phyloP scores from a whole-genome alignment of 495 filamentous ascomycete species.

The Hypoxylon perforatum region DNA sequence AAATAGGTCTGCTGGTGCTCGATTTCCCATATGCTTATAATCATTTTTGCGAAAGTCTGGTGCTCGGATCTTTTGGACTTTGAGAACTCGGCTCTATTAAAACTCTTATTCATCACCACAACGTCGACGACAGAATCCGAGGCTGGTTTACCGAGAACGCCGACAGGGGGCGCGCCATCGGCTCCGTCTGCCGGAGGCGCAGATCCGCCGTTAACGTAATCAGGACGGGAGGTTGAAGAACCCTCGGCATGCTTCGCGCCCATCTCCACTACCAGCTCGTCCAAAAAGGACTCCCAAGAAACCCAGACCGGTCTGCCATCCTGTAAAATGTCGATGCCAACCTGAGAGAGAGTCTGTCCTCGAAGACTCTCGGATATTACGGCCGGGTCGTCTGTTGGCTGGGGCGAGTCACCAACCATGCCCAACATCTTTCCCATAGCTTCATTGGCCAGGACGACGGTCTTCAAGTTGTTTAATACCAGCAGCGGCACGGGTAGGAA shows the following conservation, averaged over 20 bases:
- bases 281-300: slow-evolving; percentile 65
- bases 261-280: slow-evolving; percentile 61
- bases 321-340: slow-evolving; percentile 71
- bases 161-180: slow-evolving; percentile 2
- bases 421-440: slow-evolving; percentile 73
- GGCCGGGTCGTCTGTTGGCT: slow-evolving; percentile 42
- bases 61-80: slow-evolving; percentile 47
- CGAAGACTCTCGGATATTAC: slow-evolving; percentile 56
- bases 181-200: slow-evolving; percentile 28
- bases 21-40: slow-evolving; percentile 71
- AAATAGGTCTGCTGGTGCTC: slow-evolving; percentile 67
- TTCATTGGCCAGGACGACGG: slow-evolving; percentile 75
- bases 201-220: slow-evolving; percentile 25
- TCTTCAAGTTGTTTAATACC: slow-evolving; percentile 70
- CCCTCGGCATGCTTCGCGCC: slow-evolving; percentile 38
- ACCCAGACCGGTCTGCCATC: slow-evolving; percentile 65
- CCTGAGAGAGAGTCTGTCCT: slow-evolving; percentile 66
- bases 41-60: slow-evolving; percentile 70
- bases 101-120: slow-evolving; percentile 56
- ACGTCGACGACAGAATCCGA: slow-evolving; percentile 67
- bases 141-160: slow-evolving; percentile 41
- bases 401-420: slow-evolving; percentile 50
- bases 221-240: not conserved
- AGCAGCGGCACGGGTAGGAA: slow-evolving; percentile 75
- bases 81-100: slow-evolving; percentile 37